Conservation (phyloP, 2,329 filamentous ascomycete species). For the Harringtonia aguacate region DNA sequence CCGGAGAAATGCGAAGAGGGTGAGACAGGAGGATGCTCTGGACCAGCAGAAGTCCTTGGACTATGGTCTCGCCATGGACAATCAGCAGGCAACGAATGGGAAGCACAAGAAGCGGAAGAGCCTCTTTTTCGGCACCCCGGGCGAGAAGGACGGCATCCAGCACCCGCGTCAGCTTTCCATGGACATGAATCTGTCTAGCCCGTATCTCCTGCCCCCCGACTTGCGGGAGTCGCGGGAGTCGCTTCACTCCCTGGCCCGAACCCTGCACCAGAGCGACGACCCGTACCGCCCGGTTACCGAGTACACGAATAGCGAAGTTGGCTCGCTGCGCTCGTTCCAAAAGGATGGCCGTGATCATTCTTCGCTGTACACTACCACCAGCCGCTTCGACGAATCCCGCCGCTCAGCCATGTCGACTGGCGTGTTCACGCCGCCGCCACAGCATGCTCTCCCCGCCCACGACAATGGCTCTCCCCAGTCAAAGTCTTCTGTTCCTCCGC, state of each 20-base stretch:
- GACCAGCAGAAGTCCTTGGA: constrained; percentile 89
- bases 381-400: constrained; percentile 15
- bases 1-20: constrained; percentile 61
- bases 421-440: constrained; percentile 7
- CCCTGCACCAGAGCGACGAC: constrained; percentile 65
- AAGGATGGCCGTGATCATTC: constrained; percentile 28
- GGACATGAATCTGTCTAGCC: constrained; percentile 66
- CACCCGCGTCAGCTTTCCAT: constrained; percentile 52
- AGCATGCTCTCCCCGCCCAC: constrained; percentile 14
- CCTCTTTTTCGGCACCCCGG: constrained; percentile 31
- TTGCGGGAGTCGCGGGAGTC: constrained; percentile 75
- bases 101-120: constrained; percentile 33
- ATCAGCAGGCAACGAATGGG: constrained; percentile 14
- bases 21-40: constrained; percentile 65
- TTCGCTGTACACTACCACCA: constrained; percentile 33
- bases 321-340: constrained; percentile 43
- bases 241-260: constrained; percentile 72
- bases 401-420: constrained; percentile 12
- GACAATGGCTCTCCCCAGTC: constrained; percentile 33
- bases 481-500: constrained; percentile 24
- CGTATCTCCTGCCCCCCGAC: constrained; percentile 85
- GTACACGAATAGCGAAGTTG: constrained; percentile 46
- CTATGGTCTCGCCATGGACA: constrained; percentile 65
- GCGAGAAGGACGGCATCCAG: constrained; percentile 38
- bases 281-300: constrained; percentile 61